Evolutionary conservation across 1,139 yeast species (phyloP), one percentile per base, ranked within the genome.

Genomic region (Hansenula anomala): DNA sequence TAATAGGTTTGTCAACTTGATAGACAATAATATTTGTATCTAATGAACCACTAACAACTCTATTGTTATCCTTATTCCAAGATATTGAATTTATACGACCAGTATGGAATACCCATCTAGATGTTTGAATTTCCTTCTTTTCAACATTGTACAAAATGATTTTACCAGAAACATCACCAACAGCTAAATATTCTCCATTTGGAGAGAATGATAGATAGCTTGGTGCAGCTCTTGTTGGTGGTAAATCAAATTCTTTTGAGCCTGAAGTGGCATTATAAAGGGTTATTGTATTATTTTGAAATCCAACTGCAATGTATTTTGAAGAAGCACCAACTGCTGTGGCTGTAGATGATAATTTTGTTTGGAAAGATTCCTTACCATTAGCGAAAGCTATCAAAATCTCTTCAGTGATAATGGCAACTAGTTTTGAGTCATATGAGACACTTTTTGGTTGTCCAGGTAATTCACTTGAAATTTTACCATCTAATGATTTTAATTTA

Each of bases 51-150:
- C 92, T 78, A 17, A 81, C 83, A 36, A 86, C 73, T 49, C 72
- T 79, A 49, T 81, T 77, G 40, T 88, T 84, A 49, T 84, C 89
- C 3, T 67, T 61, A 33, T 82, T 56, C 97, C 97, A 92, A 26
- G 78, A 64, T 36, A 94, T 84, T 28, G 82, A 77, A 40, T 77
- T 79, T 43, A 92, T 83, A 42, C 75, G 79, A 41, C 95, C 81
- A 4, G 90, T 84, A 59, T 94, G 97, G 78, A 86, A 90, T 0
- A 95, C 83, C 99, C 99, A 92, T 57, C 97, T 77, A 1, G 94
- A 78, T 2, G 97, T 89, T 34, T 84, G 76, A 8, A 86, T 68
- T 8, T 73, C 55, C 30, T 71, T 75, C 35, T 78, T 79, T 1
- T 63, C 60, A 15, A 76, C 59, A 44, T 78, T 73, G 61, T 79